Percentiles rank a stretch among this genome's conserved stretches.
Evolutionary conservation across 2,329 filamentous ascomycete genomes (phyloP).

Genomic region (Malbranchea zuffiana): DNA sequence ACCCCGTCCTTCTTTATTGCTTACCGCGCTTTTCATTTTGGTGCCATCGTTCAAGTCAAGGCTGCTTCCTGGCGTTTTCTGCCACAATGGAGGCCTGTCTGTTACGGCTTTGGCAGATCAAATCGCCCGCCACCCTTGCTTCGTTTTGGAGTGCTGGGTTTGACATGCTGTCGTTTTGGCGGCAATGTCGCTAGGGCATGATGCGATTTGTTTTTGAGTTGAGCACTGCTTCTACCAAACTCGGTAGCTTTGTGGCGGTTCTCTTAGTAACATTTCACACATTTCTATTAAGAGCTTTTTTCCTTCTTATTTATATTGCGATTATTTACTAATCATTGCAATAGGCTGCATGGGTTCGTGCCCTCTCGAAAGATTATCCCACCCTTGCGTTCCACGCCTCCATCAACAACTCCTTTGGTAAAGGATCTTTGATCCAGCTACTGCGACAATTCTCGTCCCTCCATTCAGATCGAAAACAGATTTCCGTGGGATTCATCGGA

Average conservation of each 20-base stretch:
- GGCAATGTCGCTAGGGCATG: slow-evolving; percentile 59
- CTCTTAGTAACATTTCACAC: slow-evolving; percentile 99
- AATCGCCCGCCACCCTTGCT: slow-evolving; percentile 58
- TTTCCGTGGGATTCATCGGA: slow-evolving; percentile 78
- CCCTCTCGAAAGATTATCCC: slow-evolving; percentile 79
- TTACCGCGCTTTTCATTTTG: slow-evolving; percentile 5
- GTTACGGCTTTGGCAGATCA: slow-evolving; percentile 99
- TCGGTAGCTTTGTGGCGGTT: slow-evolving; percentile 56
- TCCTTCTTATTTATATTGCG: slow-evolving; percentile 18
- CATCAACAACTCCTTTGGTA: slow-evolving; percentile 93
- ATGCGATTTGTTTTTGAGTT: slow-evolving; percentile 95
- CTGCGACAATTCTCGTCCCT: slow-evolving; percentile 85
- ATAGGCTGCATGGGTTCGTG: slow-evolving; percentile 86
- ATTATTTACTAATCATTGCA: slow-evolving; percentile 22
- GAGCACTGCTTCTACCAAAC: slow-evolving; percentile 64
- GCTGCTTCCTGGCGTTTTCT: slow-evolving; percentile 45
- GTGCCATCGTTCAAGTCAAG: slow-evolving; percentile 74
- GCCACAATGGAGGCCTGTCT: slow-evolving; percentile 65
- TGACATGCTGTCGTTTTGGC: slow-evolving; percentile 80
- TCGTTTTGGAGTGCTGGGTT: slow-evolving; percentile 54
- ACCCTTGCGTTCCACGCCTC: slow-evolving; percentile 90
- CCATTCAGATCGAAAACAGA: slow-evolving; percentile 84
- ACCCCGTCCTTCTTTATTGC: slow-evolving; percentile 7
- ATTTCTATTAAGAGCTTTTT: slow-evolving; percentile 34
- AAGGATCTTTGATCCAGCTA: slow-evolving; percentile 84